Percentiles rank a stretch among this genome's conserved stretches.
Conservation (phyloP, 768 basidiomycete genomes). For the Russula compacta region DNA sequence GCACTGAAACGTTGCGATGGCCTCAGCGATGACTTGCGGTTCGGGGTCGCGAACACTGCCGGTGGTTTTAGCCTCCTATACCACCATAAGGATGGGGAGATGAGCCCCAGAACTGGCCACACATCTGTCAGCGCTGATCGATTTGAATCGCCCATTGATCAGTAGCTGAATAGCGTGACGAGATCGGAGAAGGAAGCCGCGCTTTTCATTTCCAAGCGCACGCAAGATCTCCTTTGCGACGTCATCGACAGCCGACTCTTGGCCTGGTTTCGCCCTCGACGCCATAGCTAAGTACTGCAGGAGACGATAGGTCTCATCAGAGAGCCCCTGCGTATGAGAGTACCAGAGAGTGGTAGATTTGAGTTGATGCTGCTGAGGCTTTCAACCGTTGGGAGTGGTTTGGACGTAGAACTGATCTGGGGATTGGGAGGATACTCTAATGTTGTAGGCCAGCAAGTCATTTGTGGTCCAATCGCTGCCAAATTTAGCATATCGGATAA, state of each 20-base stretch:
- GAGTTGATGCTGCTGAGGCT: neutral
- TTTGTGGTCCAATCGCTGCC: neutral
- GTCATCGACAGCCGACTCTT: neutral
- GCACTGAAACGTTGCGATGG: neutral
- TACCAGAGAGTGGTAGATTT: neutral
- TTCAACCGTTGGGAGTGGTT: neutral
- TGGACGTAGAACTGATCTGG: neutral
- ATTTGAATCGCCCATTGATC: neutral
- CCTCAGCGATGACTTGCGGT: slow-evolving; percentile 1
- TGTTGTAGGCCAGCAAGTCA: neutral
- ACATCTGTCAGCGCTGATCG: neutral
- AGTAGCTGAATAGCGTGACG: neutral
- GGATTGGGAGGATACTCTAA: neutral
- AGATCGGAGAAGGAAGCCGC: neutral
- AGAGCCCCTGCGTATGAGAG: neutral
- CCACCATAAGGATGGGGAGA: neutral
- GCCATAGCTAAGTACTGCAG: neutral
- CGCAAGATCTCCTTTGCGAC: neutral
- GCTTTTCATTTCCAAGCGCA: neutral
- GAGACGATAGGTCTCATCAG: neutral
- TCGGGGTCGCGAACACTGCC: neutral
- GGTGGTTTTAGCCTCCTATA: neutral
- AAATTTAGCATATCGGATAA: neutral
- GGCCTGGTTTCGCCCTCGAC: neutral
- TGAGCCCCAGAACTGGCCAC: neutral